Base-by-base conservation (phyloP, 108 stramenopile species). In the Cylindrotheca fusiformis region DNA sequence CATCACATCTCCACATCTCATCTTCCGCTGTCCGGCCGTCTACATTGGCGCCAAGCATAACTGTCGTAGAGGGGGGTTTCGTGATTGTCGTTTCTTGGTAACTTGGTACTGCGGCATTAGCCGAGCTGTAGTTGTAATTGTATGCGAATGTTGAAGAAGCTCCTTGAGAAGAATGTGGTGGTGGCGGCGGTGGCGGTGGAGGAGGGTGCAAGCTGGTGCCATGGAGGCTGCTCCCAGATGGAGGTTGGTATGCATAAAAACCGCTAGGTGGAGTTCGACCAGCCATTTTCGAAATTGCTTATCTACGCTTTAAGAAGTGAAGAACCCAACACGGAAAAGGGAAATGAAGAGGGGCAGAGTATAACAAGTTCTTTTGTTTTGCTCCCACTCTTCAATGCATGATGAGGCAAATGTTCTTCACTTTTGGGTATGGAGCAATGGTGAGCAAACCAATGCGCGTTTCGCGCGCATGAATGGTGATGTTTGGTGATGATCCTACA, bases 1-100 rank as follows among this genome's bases (percentile, higher is more conserved):
- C 64, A 28, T 69, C 67, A 58, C 84, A 85, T 25, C 29, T 58
- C 65, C 65, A 74, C 14, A 14, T 41, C 36, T 41, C 36, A n/a
- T n/a, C n/a, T n/a, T n/a, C n/a, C n/a, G n/a, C n/a, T n/a, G n/a
- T n/a, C n/a, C n/a, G n/a, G n/a, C n/a, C n/a, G n/a, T n/a, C n/a
- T n/a, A n/a, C n/a, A n/a, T n/a, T n/a, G n/a, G n/a, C n/a, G n/a
- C n/a, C n/a, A n/a, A n/a, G n/a, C n/a, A n/a, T n/a, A n/a, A n/a
- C n/a, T n/a, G n/a, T n/a, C n/a, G n/a, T n/a, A n/a, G n/a, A n/a
- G n/a, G n/a, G n/a, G n/a, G n/a, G n/a, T n/a, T n/a, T n/a, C n/a
- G n/a, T n/a, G n/a, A n/a, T n/a, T n/a, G n/a, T n/a, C n/a, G n/a
- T n/a, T n/a, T n/a, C n/a, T n/a, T n/a, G n/a, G n/a, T n/a, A n/a